Percentiles rank a stretch among this genome's conserved stretches.
Evolutionary conservation across 164 flowering plant genomes (phyloP).

Genomic region (Liquidambar formosana): DNA sequence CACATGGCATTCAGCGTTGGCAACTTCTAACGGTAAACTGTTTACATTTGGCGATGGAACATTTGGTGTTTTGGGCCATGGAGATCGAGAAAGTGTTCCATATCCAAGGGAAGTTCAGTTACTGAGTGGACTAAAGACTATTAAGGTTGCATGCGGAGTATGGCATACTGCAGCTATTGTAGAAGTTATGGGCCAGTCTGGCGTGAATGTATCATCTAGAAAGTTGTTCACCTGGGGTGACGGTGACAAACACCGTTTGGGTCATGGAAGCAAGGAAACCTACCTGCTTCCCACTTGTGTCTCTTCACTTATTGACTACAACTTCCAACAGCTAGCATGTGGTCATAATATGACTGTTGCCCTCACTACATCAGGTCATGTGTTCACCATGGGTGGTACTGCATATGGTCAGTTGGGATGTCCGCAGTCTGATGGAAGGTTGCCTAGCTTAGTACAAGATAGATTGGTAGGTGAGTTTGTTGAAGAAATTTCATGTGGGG

Average conservation of each 20-base stretch:
- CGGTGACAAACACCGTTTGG: slow-evolving; percentile 39
- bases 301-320: slow-evolving; percentile 33
- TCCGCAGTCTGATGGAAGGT: slow-evolving; percentile 33
- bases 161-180: slow-evolving; percentile 95
- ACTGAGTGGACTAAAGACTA: slow-evolving; percentile 32
- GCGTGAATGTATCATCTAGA: slow-evolving; percentile 19
- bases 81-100: slow-evolving; percentile 28
- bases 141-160: slow-evolving; percentile 66
- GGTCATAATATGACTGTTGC: slow-evolving; percentile 41
- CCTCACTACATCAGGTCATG: slow-evolving; percentile 37
- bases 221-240: slow-evolving; percentile 48
- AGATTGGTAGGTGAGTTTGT: slow-evolving; percentile 27
- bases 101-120: slow-evolving; percentile 36
- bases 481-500: slow-evolving; percentile 42
- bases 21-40: slow-evolving; percentile 34
- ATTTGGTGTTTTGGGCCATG: slow-evolving; percentile 44
- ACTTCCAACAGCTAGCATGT: slow-evolving; percentile 36
- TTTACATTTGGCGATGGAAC: slow-evolving; percentile 46
- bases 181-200: slow-evolving; percentile 37
- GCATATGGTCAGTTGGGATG: slow-evolving; percentile 38
- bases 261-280: slow-evolving; percentile 37
- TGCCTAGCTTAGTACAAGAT: slow-evolving; percentile 29
- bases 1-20: slow-evolving; percentile 43
- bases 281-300: slow-evolving; percentile 36
- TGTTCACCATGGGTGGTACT: slow-evolving; percentile 40